A percentile compares a stretch with the other conserved stretches of the same genome.
phyloP scores from a whole-genome alignment of 352 stramenopile species.

The Globisporangium lucens region DNA sequence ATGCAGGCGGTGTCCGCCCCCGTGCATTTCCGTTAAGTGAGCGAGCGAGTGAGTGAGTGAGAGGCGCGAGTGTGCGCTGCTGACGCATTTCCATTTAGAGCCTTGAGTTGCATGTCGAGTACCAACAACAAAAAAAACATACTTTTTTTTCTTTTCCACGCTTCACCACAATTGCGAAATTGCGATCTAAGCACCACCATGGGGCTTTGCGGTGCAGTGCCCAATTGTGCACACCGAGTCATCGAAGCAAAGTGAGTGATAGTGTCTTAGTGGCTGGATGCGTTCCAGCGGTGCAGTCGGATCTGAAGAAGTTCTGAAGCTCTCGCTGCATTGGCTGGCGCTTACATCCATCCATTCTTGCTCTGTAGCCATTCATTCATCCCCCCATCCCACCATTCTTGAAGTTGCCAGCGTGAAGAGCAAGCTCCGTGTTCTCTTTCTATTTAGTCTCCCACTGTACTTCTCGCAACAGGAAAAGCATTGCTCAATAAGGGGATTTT shows the following conservation, averaged over 20 bases:
- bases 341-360: background rate
- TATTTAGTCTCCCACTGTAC: background rate
- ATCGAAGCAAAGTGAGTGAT: background rate
- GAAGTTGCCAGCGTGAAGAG: background rate
- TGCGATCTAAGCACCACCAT: background rate
- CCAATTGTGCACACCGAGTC: background rate
- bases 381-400: background rate
- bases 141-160: background rate
- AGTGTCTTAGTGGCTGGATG: background rate
- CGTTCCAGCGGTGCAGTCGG: background rate
- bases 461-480: background rate
- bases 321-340: background rate
- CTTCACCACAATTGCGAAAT: background rate
- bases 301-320: background rate
- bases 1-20: conserved; percentile 30
- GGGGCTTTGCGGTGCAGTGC: background rate
- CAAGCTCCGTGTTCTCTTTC: background rate
- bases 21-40: conserved; percentile 38
- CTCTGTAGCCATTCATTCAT: background rate
- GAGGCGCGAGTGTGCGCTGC: background rate
- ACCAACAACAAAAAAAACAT: background rate
- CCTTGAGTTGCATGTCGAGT: background rate
- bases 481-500: background rate
- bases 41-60: background rate
- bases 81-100: conserved; percentile 6